phyloP scores from a whole-genome alignment of 2,329 filamentous ascomycete species.

The Colletotrichum nymphaeae region DNA sequence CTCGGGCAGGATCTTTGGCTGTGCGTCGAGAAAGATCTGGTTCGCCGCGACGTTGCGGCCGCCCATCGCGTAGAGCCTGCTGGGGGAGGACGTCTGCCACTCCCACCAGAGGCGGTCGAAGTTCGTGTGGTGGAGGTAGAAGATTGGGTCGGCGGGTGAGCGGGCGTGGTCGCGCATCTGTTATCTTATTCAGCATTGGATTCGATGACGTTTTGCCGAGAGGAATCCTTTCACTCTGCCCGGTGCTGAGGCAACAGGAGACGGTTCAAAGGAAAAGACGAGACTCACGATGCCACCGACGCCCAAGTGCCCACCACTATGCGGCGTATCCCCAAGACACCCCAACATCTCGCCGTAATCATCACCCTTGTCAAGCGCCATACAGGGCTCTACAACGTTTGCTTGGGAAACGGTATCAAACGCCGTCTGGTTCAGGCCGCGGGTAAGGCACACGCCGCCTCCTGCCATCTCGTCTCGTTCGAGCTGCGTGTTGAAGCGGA shows the following conservation, averaged over 20 bases:
- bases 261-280: no score
- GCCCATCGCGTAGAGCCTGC: slow-evolving; percentile 8
- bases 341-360: slow-evolving; percentile 17
- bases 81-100: slow-evolving; percentile 24
- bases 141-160: slow-evolving; percentile 3
- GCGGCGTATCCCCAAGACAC: neutral
- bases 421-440: no score
- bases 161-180: slow-evolving; percentile 14
- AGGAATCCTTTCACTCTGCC: neutral
- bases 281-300: no score
- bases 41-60: neutral
- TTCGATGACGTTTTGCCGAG: neutral
- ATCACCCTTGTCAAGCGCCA: neutral
- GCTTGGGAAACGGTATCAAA: no score
- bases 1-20: neutral
- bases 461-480: no score
- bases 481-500: no score
- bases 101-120: slow-evolving; percentile 14
- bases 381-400: no score
- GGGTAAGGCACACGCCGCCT: no score
- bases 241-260: no score
- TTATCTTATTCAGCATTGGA: neutral
- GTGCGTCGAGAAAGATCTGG: no score
- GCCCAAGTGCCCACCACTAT: no score
- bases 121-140: slow-evolving; percentile 14